phyloP scores from a whole-genome alignment of 2,329 filamentous ascomycete species.

The Furcasterigmium furcatum region DNA sequence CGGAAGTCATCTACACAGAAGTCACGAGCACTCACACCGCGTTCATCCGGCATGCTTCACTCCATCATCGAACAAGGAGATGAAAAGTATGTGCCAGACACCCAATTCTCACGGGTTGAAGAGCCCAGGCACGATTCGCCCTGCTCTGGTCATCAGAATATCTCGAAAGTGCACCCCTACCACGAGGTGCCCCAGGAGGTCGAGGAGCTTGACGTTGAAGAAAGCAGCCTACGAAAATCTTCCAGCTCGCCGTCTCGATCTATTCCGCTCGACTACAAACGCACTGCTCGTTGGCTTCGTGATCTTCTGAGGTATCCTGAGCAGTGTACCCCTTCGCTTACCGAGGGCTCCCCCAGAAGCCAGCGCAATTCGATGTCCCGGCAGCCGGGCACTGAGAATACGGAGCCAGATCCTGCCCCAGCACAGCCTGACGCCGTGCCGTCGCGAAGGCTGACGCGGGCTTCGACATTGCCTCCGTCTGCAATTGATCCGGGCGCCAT shows the following conservation, averaged over 20 bases:
- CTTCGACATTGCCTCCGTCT: conserved; percentile 9
- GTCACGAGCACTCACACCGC: background rate
- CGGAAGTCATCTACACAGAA: background rate
- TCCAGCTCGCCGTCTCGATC: conserved; percentile 17
- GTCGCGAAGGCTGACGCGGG: conserved; percentile 9
- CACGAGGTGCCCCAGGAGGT: background rate
- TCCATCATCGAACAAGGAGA: too few relatives aligned
- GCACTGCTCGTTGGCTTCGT: conserved; percentile 29
- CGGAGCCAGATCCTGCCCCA: background rate
- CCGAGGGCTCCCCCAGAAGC: conserved; percentile 15
- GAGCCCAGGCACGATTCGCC: background rate
- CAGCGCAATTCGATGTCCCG: conserved; percentile 1
- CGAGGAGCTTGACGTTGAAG: conserved; percentile 1
- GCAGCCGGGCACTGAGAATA: background rate
- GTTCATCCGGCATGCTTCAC: too few relatives aligned
- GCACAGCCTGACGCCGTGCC: background rate
- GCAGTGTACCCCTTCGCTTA: conserved; percentile 20
- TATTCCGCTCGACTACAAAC: conserved; percentile 26
- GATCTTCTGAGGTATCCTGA: conserved; percentile 23
- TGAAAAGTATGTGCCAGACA: too few relatives aligned
- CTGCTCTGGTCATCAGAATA: conserved; percentile 4
- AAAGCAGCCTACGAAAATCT: conserved; percentile 7
- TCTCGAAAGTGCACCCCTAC: conserved; percentile 7
- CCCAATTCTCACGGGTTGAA: too few relatives aligned
- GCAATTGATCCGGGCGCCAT: conserved; percentile 20